Evolutionary conservation across 225 moss, liverwort and hornwort genomes (phyloP), one percentile per base, ranked within the genome.

Genomic region (Rhytidiadelphus loreus): DNA sequence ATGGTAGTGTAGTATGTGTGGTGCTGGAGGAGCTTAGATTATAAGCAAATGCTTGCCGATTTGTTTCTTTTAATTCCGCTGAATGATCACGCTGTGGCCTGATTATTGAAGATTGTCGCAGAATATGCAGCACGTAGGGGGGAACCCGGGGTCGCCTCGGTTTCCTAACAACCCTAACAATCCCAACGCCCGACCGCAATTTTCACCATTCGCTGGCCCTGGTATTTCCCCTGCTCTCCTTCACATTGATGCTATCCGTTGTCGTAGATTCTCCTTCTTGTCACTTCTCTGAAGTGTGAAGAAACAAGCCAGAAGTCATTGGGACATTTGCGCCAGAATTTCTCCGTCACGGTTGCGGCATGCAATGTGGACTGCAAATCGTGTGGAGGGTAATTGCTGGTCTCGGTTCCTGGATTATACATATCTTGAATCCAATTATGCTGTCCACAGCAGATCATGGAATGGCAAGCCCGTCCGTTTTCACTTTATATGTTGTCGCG

Each of bases 71-170:
- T 22, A 26, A 50, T 80, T 85, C 24, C 29, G 26, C n/a, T 90
- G 71, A 44, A 65, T 83, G 86, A 89, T 79, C 28, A 59, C 19
- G 46, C 60, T 59, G 43, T 80, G 80, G 13, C 41, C 29, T 60
- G 60, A 81, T 81, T 19, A 30, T 60, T 81, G 22, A 81, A 32
- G 61, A 62, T 62, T 81, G 61, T 62, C 16, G 33, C 81, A 81
- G 81, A 81, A 32, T 61, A 81, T 81, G 81, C 60, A 81, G 62
- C 46, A 62, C 61, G 61, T 15, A 44, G 81, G 61, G 33, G 61
- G 44, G 61, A 89, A 81, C 59, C 89, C 93, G 90, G 93, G 92
- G 16, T 92, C 92, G 61, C 93, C 94, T 87, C 91, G 93, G 91
- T 92, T 91, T 89, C 89, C 86, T 28, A 72, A 70, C 43, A 82